Percentiles rank a stretch among this genome's conserved stretches.
These are phyloP conservation scores for Hypholoma sublateritium DNA, from an alignment of 768 basidiomycete species.

Conservation along the genomic window DNA sequence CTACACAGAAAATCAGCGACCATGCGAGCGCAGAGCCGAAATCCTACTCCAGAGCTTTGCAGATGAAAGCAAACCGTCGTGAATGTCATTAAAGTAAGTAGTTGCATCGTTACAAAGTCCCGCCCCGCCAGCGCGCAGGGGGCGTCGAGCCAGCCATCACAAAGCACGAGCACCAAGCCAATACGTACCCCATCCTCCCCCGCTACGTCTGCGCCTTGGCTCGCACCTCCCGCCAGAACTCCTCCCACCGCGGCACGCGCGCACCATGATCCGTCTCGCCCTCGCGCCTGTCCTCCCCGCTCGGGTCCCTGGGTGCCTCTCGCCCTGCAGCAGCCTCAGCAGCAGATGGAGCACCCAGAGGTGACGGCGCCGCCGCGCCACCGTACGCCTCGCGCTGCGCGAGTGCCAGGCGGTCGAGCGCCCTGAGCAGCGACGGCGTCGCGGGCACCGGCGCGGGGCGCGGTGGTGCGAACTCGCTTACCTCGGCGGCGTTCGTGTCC, in stretches of 20 bases:
- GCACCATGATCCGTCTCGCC: slow-evolving; percentile 1
- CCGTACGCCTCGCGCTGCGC: slow-evolving; percentile 56
- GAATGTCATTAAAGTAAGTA: slow-evolving; percentile 1
- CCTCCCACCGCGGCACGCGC: slow-evolving; percentile 29
- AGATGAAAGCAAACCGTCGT: not conserved
- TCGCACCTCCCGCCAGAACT: slow-evolving; percentile 35
- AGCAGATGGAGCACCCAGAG: not conserved
- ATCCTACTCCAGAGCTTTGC: too few relatives aligned
- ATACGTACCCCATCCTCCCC: too few relatives aligned
- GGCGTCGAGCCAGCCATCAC: not conserved
- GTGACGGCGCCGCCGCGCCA: not conserved
- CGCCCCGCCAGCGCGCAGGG: not conserved
- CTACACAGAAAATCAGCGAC: too few relatives aligned
- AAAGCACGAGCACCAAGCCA: too few relatives aligned
- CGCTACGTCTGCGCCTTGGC: slow-evolving; percentile 23
- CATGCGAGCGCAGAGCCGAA: too few relatives aligned
- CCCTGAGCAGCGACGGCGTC: slow-evolving; percentile 64
- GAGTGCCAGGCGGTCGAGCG: slow-evolving; percentile 56
- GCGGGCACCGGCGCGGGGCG: slow-evolving; percentile 45
- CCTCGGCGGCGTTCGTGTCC: not conserved
- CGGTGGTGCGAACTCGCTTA: not conserved
- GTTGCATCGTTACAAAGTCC: not conserved
- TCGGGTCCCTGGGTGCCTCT: slow-evolving; percentile 2
- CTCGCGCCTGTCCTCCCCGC: slow-evolving; percentile 1
- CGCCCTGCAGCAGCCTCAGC: not conserved